Conservation (phyloP, 768 basidiomycete genomes). For the Rhizopogon vulgaris region DNA sequence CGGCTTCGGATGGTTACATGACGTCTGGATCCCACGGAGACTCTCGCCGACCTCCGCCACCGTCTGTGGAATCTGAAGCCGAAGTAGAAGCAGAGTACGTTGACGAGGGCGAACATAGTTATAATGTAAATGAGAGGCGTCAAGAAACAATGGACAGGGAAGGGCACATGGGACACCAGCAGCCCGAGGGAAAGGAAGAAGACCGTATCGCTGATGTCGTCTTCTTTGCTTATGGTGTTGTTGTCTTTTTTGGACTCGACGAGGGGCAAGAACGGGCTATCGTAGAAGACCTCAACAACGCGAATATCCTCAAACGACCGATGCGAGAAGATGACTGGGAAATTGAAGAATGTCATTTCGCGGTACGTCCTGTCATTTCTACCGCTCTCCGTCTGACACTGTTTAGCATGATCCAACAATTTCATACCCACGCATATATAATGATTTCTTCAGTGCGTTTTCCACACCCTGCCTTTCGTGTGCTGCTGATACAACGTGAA, state of each 20-base stretch:
- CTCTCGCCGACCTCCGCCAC: slow-evolving; percentile 19
- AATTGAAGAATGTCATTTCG: slow-evolving; percentile 88
- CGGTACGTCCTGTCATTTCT: slow-evolving; percentile 40
- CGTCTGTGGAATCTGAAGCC: slow-evolving; percentile 5
- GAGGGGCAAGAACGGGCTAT: slow-evolving; percentile 78
- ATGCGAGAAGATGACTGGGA: slow-evolving; percentile 77
- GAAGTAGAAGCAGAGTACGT: slow-evolving; percentile 8
- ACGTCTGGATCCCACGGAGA: slow-evolving; percentile 36
- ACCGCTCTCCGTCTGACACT: slow-evolving; percentile 3
- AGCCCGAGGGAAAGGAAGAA: slow-evolving; percentile 20
- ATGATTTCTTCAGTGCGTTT: slow-evolving; percentile 88
- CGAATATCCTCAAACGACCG: slow-evolving; percentile 59
- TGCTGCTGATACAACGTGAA: background rate
- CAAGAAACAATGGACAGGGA: slow-evolving; percentile 6
- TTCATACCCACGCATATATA: slow-evolving; percentile 86
- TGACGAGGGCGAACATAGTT: slow-evolving; percentile 5
- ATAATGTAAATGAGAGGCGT: slow-evolving; percentile 9
- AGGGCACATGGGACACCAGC: slow-evolving; percentile 1
- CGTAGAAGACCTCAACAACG: slow-evolving; percentile 74
- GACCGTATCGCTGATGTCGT: slow-evolving; percentile 67
- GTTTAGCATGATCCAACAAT: slow-evolving; percentile 79
- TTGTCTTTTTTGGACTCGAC: slow-evolving; percentile 84
- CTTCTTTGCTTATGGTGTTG: slow-evolving; percentile 85
- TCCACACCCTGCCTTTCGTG: background rate
- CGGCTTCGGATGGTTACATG: slow-evolving; percentile 55